These are phyloP conservation scores for Aspergillus fijiensis DNA, from an alignment of 2,329 filamentous ascomycete species.

Conservation along the genomic window DNA sequence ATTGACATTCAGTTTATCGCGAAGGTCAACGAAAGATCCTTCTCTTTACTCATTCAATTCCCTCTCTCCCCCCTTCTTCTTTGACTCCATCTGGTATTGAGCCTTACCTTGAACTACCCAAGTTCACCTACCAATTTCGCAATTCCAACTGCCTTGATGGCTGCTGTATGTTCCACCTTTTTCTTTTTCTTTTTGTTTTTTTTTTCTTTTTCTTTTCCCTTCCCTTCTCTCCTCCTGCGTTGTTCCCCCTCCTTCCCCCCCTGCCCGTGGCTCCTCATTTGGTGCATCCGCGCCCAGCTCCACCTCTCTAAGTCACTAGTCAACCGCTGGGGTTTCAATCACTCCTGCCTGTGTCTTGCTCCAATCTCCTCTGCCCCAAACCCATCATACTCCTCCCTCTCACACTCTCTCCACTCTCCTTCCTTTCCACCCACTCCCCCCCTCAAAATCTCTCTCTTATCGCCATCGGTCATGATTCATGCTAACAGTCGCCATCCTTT, in stretches of 20 bases:
- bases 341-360: slow-evolving; percentile 19
- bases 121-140: neutral
- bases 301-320: slow-evolving; percentile 18
- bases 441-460: slow-evolving; percentile 12
- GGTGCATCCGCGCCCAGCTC: slow-evolving; percentile 20
- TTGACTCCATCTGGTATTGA: slow-evolving; percentile 4
- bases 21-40: neutral
- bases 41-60: neutral
- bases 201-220: no score
- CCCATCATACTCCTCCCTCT: neutral
- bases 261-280: slow-evolving; percentile 24
- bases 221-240: neutral
- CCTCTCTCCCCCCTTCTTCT: neutral
- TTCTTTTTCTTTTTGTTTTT: neutral
- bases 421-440: neutral
- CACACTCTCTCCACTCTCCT: neutral
- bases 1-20: neutral
- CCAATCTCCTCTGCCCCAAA: slow-evolving; percentile 14
- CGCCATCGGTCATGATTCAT: slow-evolving; percentile 14
- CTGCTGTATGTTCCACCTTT: slow-evolving; percentile 29
- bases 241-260: slow-evolving; percentile 16
- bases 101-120: neutral
- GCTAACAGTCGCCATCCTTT: slow-evolving; percentile 14
- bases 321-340: slow-evolving; percentile 17
- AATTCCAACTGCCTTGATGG: slow-evolving; percentile 24